These are phyloP conservation scores for Kalaharituber pfeilii DNA, from an alignment of 2,329 filamentous ascomycete species.

Conservation along the genomic window DNA sequence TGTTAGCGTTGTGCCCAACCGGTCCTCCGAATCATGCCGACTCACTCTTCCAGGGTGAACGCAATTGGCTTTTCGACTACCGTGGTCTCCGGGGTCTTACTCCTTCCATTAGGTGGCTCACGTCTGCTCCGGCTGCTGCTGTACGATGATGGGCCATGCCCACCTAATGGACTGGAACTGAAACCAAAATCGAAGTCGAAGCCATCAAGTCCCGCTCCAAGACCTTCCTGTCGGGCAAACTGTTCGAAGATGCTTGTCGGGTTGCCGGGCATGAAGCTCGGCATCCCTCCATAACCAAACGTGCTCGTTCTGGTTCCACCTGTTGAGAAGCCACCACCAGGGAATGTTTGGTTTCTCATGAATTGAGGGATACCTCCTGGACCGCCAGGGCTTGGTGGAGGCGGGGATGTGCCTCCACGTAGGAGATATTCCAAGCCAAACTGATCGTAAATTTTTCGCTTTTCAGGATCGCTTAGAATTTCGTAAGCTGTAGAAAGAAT, in stretches of 20 bases:
- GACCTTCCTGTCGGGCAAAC: constrained; percentile 47
- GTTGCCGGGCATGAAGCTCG: constrained; percentile 53
- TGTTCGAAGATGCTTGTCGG: constrained; percentile 72
- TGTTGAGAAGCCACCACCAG: constrained; percentile 38
- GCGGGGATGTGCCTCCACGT: constrained; percentile 54
- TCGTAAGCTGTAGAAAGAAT: constrained; percentile 53
- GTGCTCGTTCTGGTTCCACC: constrained; percentile 33
- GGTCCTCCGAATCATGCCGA: neutral
- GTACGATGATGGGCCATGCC: constrained; percentile 6
- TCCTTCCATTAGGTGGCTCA: constrained; percentile 28
- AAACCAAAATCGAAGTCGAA: constrained; percentile 26
- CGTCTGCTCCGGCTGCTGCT: constrained; percentile 26
- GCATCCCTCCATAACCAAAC: constrained; percentile 40
- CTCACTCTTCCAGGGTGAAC: constrained; percentile 60
- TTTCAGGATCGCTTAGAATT: constrained; percentile 91
- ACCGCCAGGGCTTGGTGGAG: constrained; percentile 39
- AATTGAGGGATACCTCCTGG: constrained; percentile 35
- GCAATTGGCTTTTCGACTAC: constrained; percentile 73
- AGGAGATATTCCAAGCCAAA: constrained; percentile 87
- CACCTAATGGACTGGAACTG: constrained; percentile 18
- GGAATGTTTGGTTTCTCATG: constrained; percentile 30
- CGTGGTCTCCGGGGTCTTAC: constrained; percentile 65
- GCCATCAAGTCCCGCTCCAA: constrained; percentile 27
- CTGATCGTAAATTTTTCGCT: constrained; percentile 87
- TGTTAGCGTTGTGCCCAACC: neutral